Conservation (phyloP, 768 basidiomycete species). For the Coprinopsis cinerea region DNA sequence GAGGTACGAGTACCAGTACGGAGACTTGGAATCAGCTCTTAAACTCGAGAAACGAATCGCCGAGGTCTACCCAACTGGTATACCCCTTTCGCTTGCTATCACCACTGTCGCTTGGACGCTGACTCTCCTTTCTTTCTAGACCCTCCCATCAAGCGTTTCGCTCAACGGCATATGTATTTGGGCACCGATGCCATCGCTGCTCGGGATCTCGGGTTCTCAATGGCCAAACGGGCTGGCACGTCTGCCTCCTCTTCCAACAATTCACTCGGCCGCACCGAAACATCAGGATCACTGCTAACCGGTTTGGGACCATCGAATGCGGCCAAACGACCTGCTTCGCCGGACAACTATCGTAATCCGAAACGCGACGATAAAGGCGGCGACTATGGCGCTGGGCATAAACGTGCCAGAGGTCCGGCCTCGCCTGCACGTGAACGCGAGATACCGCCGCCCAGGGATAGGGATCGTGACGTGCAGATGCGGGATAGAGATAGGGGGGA, state of each 20-base stretch:
- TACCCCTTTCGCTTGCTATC: constrained; percentile 5
- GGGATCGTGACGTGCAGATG: constrained; percentile 12
- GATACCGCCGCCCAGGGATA: background rate
- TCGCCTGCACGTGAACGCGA: constrained; percentile 13
- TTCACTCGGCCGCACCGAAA: constrained; percentile 28
- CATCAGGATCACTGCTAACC: constrained; percentile 24
- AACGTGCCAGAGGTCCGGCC: constrained; percentile 27
- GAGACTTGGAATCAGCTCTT: constrained; percentile 82
- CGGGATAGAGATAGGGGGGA: constrained; percentile 23
- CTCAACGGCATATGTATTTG: constrained; percentile 77
- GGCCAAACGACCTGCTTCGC: constrained; percentile 33
- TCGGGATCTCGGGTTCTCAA: constrained; percentile 77
- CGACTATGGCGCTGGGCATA: constrained; percentile 29
- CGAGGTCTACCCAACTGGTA: constrained; percentile 83
- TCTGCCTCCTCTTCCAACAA: constrained; percentile 10
- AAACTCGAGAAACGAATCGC: constrained; percentile 87
- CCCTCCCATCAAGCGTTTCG: constrained; percentile 85
- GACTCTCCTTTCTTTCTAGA: constrained; percentile 41
- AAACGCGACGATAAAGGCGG: constrained; percentile 22
- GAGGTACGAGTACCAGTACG: constrained; percentile 90
- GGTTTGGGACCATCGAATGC: constrained; percentile 4
- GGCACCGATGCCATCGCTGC: constrained; percentile 85
- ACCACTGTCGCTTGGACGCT: no score
- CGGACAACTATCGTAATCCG: constrained; percentile 21
- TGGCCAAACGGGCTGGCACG: constrained; percentile 17